These are phyloP conservation scores for Choricystis sp. DNA, from an alignment of 139 green algal species.

Conservation along the genomic window DNA sequence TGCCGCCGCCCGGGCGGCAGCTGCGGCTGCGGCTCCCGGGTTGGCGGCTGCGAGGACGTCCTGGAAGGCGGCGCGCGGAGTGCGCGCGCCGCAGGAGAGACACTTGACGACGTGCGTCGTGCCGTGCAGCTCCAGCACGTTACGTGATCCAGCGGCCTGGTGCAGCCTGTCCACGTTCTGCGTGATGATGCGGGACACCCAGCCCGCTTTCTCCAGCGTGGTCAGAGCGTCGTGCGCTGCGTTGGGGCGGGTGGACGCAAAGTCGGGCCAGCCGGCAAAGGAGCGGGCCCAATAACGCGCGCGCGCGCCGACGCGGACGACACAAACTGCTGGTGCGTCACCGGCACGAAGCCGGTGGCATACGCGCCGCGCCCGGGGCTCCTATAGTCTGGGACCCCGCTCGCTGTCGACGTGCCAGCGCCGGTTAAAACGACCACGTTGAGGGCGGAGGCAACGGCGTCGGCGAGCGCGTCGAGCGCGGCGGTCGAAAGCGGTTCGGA, in stretches of 20 bases:
- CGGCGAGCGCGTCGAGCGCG: neutral
- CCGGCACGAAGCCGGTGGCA: conserved; percentile 83
- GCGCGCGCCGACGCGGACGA: conserved; percentile 20
- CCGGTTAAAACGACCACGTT: conserved; percentile 28
- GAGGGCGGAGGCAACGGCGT: conserved; percentile 1
- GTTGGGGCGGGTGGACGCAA: conserved; percentile 45
- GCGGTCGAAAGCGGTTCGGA: neutral
- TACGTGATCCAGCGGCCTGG: conserved; percentile 31
- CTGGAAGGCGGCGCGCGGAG: conserved; percentile 36
- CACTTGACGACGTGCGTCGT: conserved; percentile 75
- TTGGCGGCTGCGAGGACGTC: conserved; percentile 41
- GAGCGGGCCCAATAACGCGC: conserved; percentile 78
- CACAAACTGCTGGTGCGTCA: conserved; percentile 90
- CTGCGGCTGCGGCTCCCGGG: conserved; percentile 21
- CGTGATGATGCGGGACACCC: conserved; percentile 51
- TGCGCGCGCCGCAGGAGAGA: conserved; percentile 35
- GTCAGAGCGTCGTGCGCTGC: conserved; percentile 45
- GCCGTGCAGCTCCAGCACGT: conserved; percentile 82
- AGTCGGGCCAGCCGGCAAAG: conserved; percentile 71
- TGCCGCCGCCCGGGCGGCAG: conserved; percentile 12
- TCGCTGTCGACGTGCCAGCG: conserved; percentile 44
- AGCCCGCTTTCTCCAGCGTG: conserved; percentile 34
- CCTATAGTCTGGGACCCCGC: conserved; percentile 81
- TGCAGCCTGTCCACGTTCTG: conserved; percentile 96
- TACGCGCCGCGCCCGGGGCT: conserved; percentile 65